Evolutionary conservation across 352 stramenopile genomes (phyloP), one percentile per base, ranked within the genome.

Genomic region (Pythium dissotocum): DNA sequence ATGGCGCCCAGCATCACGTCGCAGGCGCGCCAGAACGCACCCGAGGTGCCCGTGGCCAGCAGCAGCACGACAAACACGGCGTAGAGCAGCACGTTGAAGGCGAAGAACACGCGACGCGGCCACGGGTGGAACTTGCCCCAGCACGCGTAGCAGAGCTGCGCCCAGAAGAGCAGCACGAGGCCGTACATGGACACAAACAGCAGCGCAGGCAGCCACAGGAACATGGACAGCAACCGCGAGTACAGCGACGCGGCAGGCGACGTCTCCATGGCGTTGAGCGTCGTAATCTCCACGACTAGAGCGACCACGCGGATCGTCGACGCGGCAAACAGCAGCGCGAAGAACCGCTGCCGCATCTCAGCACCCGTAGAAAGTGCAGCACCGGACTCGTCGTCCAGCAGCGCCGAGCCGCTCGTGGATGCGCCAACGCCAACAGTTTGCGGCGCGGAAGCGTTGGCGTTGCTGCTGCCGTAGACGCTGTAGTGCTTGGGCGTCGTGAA

Each of bases 111-210:
- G 18, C 83, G 80, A 8, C 84, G 77, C 32, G 85, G 87, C 82
- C 85, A 90, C 56, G 87, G 84, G 32, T 92, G 78, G 30, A 78
- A 78, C 54, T 88, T 90, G 48, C 82, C 83, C 77, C 85, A 91
- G 69, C 85, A 92, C 6, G 87, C 84, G 71, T 92, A 92, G 73
- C 87, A 94, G n/a, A 94, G 70, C 57, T 93, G 84, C 16, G 87
- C 84, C 79, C 85, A 93, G 58, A 94, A 94, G 52, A 94, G 82
- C 70, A 94, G 76, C 72, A 94, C 83, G 33, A 94, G 82, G 10
- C 81, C 84, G 59, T 94, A 93, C 80, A 90, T 94, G 63, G 81
- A 88, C 68, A 93, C 77, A 56, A 93, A 94, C n/a, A 94, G 77
- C 71, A 94, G 85, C 61, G 80, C 82, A 30, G 87, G 87, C 14